A percentile compares a stretch with the other conserved stretches of the same genome.
These are phyloP conservation scores for Berberis thunbergii DNA, from an alignment of 164 flowering plant genomes.

Conservation along the genomic window DNA sequence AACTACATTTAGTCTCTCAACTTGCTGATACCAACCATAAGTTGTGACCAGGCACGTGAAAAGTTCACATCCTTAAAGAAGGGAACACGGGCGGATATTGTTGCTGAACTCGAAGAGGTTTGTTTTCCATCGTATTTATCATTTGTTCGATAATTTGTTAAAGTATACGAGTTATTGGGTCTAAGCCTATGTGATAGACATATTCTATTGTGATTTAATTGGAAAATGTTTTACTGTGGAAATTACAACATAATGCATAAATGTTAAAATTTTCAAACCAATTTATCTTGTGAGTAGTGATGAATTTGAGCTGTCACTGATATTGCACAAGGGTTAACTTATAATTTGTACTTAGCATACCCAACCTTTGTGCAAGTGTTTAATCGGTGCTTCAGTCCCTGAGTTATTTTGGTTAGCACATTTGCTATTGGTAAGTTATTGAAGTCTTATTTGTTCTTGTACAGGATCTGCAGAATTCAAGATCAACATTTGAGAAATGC, in stretches of 20 bases:
- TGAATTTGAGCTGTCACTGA: too few species aligned
- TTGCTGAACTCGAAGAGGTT: slow-evolving; percentile 88
- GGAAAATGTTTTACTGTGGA: too few species aligned
- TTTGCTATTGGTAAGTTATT: neutral
- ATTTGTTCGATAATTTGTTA: neutral
- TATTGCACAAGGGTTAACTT: too few species aligned
- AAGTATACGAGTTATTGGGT: neutral
- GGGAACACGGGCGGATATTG: slow-evolving; percentile 68
- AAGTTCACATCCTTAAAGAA: slow-evolving; percentile 78
- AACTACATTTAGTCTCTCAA: neutral
- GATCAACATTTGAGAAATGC: slow-evolving; percentile 86
- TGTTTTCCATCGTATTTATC: slow-evolving; percentile 1
- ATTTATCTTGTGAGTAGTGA: neutral
- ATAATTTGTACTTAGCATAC: too few species aligned
- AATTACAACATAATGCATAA: too few species aligned
- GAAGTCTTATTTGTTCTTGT: slow-evolving; percentile 5
- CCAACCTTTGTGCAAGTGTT: too few species aligned
- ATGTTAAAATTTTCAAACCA: neutral
- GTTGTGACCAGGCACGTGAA: slow-evolving; percentile 67
- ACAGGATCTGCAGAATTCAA: slow-evolving; percentile 90
- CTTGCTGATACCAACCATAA: neutral
- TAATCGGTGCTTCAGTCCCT: neutral
- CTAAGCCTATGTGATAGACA: too few species aligned
- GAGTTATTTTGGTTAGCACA: neutral
- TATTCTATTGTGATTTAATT: too few species aligned